A percentile compares a stretch with the other conserved stretches of the same genome.
Evolutionary conservation across 2,329 filamentous ascomycete species (phyloP).

Genomic region (Apiospora hydei): DNA sequence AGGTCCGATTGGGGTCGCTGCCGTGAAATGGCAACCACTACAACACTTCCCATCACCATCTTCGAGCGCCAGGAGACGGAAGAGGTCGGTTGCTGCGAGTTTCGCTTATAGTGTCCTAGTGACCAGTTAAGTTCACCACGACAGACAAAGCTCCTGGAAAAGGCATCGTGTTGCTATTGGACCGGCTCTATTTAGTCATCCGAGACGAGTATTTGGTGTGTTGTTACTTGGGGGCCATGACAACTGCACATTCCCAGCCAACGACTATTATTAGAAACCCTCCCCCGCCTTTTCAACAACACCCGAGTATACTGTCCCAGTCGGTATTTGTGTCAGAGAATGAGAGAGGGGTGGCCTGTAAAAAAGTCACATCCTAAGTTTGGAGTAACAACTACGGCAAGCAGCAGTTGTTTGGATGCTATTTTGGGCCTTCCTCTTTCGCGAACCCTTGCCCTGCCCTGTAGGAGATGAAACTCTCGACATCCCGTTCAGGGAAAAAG

Average conservation of each 20-base stretch:
- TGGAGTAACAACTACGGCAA: neutral
- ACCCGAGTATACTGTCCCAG: neutral
- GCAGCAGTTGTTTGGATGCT: neutral
- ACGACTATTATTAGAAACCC: neutral
- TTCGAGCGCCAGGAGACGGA: neutral
- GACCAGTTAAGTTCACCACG: neutral
- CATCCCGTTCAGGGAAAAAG: neutral
- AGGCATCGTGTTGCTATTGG: neutral
- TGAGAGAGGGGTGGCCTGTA: neutral
- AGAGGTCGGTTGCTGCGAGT: neutral
- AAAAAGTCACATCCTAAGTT: neutral
- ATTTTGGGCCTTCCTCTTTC: neutral
- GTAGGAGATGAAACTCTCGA: neutral
- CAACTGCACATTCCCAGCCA: neutral
- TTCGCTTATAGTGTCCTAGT: neutral
- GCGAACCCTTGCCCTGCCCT: neutral
- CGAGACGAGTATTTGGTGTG: neutral
- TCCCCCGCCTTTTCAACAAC: neutral
- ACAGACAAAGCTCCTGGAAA: neutral
- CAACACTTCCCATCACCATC: neutral
- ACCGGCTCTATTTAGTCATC: neutral
- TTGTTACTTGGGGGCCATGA: conserved; percentile 5
- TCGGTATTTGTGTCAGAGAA: neutral
- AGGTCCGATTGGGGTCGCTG: neutral
- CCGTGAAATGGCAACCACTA: neutral